These are phyloP conservation scores for Cubamyces sp. DNA, from an alignment of 768 basidiomycete genomes.

Conservation along the genomic window DNA sequence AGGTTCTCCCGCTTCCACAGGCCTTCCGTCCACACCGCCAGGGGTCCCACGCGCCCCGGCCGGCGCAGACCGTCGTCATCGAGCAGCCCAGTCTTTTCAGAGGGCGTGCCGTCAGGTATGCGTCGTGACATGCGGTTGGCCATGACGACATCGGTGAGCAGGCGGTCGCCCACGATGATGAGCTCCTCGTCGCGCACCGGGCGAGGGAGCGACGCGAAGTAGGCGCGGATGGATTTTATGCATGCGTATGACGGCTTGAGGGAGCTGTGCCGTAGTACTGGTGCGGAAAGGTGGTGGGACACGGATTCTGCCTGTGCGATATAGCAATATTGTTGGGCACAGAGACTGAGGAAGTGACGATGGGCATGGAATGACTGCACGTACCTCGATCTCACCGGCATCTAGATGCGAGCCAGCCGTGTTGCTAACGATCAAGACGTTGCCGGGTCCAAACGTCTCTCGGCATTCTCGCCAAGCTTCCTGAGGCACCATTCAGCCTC, in stretches of 20 bases:
- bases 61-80: background rate
- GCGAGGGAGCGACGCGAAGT: constrained; percentile 67
- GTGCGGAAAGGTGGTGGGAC: constrained; percentile 71
- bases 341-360: background rate
- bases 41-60: constrained; percentile 45
- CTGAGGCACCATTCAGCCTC: constrained; percentile 38
- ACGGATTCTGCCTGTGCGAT: constrained; percentile 83
- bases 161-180: constrained; percentile 86
- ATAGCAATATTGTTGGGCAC: background rate
- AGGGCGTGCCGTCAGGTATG: constrained; percentile 10
- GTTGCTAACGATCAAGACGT: constrained; percentile 92
- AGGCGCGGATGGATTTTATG: constrained; percentile 66
- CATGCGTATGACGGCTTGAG: constrained; percentile 86
- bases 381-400: constrained; percentile 77
- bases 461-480: constrained; percentile 77
- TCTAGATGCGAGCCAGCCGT: constrained; percentile 86
- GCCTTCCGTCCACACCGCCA: constrained; percentile 72
- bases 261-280: constrained; percentile 76
- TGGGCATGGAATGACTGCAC: background rate
- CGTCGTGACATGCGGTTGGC: constrained; percentile 67
- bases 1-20: constrained; percentile 71
- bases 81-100: constrained; percentile 15
- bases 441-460: constrained; percentile 71
- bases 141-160: constrained; percentile 91
- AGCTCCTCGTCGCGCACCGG: constrained; percentile 67